These are phyloP conservation scores for Fraxinus platypoda DNA, from an alignment of 305 asterid genomes.

Conservation along the genomic window DNA sequence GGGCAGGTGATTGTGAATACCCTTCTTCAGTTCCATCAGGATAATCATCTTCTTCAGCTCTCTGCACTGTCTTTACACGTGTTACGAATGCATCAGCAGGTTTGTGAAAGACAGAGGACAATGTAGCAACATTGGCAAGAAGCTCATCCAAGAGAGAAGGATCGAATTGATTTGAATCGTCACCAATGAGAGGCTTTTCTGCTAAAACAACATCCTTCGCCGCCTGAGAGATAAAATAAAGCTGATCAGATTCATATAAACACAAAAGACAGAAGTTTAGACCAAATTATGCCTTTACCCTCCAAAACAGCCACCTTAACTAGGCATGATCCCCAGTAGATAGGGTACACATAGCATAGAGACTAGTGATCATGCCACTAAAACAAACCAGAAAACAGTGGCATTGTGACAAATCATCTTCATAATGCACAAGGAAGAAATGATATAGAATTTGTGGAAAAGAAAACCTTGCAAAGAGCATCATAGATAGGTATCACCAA, in stretches of 20 bases:
- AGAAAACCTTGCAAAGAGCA: not conserved
- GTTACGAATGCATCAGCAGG: constrained; percentile 94
- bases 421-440: constrained; percentile 15
- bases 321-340: not conserved
- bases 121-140: constrained; percentile 91
- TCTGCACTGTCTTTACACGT: constrained; percentile 79
- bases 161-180: constrained; percentile 89
- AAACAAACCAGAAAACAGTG: not conserved
- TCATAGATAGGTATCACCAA: not conserved
- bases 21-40: constrained; percentile 75
- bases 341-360: not conserved
- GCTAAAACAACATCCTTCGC: constrained; percentile 98
- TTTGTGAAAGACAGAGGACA: constrained; percentile 96
- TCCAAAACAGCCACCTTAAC: not conserved
- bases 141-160: constrained; percentile 95
- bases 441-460: not conserved
- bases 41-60: constrained; percentile 90
- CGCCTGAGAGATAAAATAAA: constrained; percentile 58
- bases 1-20: constrained; percentile 72
- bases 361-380: not conserved
- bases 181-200: constrained; percentile 97
- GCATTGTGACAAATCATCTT: constrained; percentile 6
- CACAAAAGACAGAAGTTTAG: constrained; percentile 18
- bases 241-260: not conserved
- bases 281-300: not conserved